Base-by-base conservation (phyloP, 768 basidiomycete species). In the Mycena leptocephala region DNA sequence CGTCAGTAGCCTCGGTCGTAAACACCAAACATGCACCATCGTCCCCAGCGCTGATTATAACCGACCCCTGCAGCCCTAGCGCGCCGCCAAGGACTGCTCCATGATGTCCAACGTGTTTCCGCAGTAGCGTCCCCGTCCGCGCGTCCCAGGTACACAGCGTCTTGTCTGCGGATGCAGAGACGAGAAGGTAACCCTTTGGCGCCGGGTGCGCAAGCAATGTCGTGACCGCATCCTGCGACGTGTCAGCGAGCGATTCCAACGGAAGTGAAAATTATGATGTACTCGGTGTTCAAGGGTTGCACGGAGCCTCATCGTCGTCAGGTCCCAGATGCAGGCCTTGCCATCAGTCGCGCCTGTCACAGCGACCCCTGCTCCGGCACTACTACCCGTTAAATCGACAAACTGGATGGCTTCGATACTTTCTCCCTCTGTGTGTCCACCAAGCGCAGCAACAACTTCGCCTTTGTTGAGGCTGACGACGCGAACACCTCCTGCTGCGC, bases 291-390 rank as follows among this genome's bases (percentile, higher is more conserved):
- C 88, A 8, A 98, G 86, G 18, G 95, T 97, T 22, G 94, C 90
- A 70, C 98, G 91, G 65, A 97, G 83, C 76, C 95, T 90, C 90
- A 96, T 96, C 30, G 96, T 97, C 63, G 90, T 90, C 53, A 97
- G 89, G 85, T 99, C 98, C 97, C 98, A 99, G 39, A 99, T 93
- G 79, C 95, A 96, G 22, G 93, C 95, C 82, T 96, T 97, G 0
- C 97, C 97, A 81, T 99, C 98, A 5, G 98, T 99, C 6, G 92
- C 97, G 14, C 95, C 97, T 2, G 95, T 96, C 0, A 96, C 92
- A 14, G 93, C 93, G 24, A 95, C 92, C 10, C 91, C 92, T 9
- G 90, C 88, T 5, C 90, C 90, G 5, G 87, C 84, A 10, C 78
- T 86, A 6, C 87, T 89, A 0, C 92, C 90, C 14, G 93, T 87